Evolutionary conservation across 2,329 filamentous ascomycete genomes (phyloP).

Genomic region (Colletotrichum karsti): DNA sequence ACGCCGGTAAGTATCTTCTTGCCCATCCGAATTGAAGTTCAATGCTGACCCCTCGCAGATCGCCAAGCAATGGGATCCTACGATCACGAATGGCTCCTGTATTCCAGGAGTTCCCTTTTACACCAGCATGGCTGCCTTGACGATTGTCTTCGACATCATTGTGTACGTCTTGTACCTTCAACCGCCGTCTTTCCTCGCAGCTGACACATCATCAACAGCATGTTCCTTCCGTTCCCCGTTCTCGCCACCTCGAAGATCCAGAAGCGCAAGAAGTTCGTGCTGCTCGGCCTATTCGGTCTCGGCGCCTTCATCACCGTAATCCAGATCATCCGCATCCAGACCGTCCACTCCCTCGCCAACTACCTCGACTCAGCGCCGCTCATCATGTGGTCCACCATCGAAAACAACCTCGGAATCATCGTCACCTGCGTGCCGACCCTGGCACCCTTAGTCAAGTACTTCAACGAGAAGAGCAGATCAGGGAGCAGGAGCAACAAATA

Average conservation of each 20-base stretch:
- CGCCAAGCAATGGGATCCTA: constrained; percentile 51
- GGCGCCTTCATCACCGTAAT: constrained; percentile 60
- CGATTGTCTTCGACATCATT: constrained; percentile 49
- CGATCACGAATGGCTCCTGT: constrained; percentile 45
- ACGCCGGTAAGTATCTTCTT: constrained; percentile 36
- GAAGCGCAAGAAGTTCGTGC: constrained; percentile 49
- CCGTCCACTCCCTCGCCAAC: constrained; percentile 51
- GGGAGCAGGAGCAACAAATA: constrained; percentile 23
- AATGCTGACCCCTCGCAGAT: constrained; percentile 18
- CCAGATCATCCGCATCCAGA: constrained; percentile 59
- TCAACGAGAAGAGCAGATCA: constrained; percentile 38
- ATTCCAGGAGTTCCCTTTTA: constrained; percentile 51
- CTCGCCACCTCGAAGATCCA: constrained; percentile 46
- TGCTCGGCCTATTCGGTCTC: constrained; percentile 54
- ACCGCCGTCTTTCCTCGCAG: too few species aligned
- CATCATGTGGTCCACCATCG: constrained; percentile 55
- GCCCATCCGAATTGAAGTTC: neutral
- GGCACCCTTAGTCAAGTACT: constrained; percentile 49
- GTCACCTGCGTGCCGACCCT: constrained; percentile 52
- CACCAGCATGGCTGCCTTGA: constrained; percentile 48
- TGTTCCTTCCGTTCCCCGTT: constrained; percentile 52
- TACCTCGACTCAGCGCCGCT: constrained; percentile 53
- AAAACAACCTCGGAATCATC: constrained; percentile 55
- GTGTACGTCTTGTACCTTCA: constrained; percentile 41
- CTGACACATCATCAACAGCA: constrained; percentile 33